These are phyloP conservation scores for Aspergillus bridgeri DNA, from an alignment of 495 filamentous ascomycete genomes.

Conservation along the genomic window DNA sequence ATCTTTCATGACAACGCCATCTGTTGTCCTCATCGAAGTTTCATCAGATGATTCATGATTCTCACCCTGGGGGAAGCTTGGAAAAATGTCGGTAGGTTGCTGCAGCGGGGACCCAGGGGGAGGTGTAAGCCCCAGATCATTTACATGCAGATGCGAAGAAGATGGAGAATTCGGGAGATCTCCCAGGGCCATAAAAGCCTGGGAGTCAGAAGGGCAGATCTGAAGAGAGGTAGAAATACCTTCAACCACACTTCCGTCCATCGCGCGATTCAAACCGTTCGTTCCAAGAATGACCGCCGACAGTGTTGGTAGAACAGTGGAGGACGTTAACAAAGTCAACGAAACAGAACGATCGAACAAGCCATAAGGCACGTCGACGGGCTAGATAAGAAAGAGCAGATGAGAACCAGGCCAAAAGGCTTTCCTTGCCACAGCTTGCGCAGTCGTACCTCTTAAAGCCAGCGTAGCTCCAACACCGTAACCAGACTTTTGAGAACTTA, in stretches of 20 bases:
- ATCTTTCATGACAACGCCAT: neutral
- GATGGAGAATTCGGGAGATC: slow-evolving; percentile 16
- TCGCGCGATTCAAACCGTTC: slow-evolving; percentile 15
- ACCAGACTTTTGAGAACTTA: neutral
- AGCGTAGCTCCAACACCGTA: neutral
- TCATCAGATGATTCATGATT: slow-evolving; percentile 2
- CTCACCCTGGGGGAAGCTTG: slow-evolving; percentile 11
- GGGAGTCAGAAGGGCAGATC: slow-evolving; percentile 20
- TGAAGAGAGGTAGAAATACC: slow-evolving; percentile 41
- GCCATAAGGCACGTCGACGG: neutral
- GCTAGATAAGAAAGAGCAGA: neutral
- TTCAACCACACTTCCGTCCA: slow-evolving; percentile 34
- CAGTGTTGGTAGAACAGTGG: neutral
- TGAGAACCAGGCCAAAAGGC: neutral
- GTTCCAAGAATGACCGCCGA: neutral
- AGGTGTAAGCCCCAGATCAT: slow-evolving; percentile 47
- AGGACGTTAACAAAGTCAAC: slow-evolving; percentile 3
- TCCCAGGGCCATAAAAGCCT: slow-evolving; percentile 16
- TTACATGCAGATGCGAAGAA: slow-evolving; percentile 20
- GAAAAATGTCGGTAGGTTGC: slow-evolving; percentile 12
- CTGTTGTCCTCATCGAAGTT: slow-evolving; percentile 1
- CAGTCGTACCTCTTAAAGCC: neutral
- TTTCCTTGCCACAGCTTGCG: neutral
- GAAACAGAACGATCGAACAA: neutral
- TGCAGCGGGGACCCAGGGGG: slow-evolving; percentile 36